Evolutionary conservation across 2,329 filamentous ascomycete species (phyloP), one percentile per base, ranked within the genome.

Genomic region (Aspergillus carbonarius): DNA sequence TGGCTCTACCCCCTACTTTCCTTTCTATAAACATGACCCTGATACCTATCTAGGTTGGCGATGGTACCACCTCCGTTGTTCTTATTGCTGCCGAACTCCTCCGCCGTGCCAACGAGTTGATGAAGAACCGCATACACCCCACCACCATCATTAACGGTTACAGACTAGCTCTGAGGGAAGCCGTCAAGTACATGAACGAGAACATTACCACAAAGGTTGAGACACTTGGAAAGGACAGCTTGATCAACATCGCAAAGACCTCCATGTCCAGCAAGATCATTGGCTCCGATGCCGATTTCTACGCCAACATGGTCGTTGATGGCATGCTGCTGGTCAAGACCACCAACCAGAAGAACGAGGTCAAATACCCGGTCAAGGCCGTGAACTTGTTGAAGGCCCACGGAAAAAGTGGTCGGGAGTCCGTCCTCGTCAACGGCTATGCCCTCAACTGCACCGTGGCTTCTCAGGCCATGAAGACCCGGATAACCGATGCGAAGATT

Each of bases 251-350:
- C 74, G 95, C 95, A 63, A 98, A 93, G 82, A 99, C 95, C 18
- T 97, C 93, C 72, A 99, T 99, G 93, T 97, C 93, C 54, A 96
- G 91, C 83, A 99, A 99, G 82, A 96, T 99, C 72, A 98, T 99
- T 74, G 95, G 95, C 58, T 82, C 90, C 57, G 95, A 99, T 78
- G 92, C 91, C 12, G 92, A 96, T 64, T 99, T 99, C 82, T 99
- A 99, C 73, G 87, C 93, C 68, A 90, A 95, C 79, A 96, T 99
- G 89, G 92, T 93, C 12, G 95, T 99, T 52, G 93, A 99, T 77
- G 93, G 91, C 65, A 97, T 99, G 84, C 88, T 90, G 74, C 90
- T 93, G 55, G 95, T 99, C 72, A 97, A 96, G 84, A 88, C 89
- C 47, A 91, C 89, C 60, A 97, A 97, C 81, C 92, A 90, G 80